A percentile compares a stretch with the other conserved stretches of the same genome.
These are phyloP conservation scores for Scheffersomyces titani DNA, from an alignment of 1,139 yeast genomes.

Conservation along the genomic window DNA sequence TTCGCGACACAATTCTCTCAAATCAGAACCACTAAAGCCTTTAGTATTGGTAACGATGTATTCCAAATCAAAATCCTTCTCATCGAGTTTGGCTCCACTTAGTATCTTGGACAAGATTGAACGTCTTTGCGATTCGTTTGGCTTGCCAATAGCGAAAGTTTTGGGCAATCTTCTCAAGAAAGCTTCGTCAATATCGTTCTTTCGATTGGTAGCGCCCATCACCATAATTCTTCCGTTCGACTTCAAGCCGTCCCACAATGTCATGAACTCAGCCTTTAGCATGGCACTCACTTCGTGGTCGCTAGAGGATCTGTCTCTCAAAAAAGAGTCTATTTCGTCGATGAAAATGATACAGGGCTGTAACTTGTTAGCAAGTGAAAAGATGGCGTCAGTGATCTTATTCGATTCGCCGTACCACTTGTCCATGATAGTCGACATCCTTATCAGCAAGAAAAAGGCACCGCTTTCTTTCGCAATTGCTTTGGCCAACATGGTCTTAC, in stretches of 20 bases:
- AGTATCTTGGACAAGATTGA: slow-evolving; percentile 70
- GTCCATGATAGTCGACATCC: slow-evolving; percentile 95
- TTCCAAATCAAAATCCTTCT: slow-evolving; percentile 58
- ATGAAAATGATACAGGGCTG: slow-evolving; percentile 95
- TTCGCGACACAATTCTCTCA: slow-evolving; percentile 87
- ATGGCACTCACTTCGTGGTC: slow-evolving; percentile 97
- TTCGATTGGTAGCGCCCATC: slow-evolving; percentile 94
- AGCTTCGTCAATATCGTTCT: slow-evolving; percentile 89
- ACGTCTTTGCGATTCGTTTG: slow-evolving; percentile 66
- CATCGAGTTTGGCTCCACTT: slow-evolving; percentile 61
- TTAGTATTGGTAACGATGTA: slow-evolving; percentile 62
- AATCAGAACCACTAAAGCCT: slow-evolving; percentile 88
- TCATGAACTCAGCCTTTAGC: slow-evolving; percentile 96
- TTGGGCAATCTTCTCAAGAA: slow-evolving; percentile 93
- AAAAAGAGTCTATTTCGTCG: slow-evolving; percentile 93
- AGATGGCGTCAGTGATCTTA: slow-evolving; percentile 90
- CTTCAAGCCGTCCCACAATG: slow-evolving; percentile 92
- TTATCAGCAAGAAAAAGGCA: slow-evolving; percentile 86
- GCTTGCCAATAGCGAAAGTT: slow-evolving; percentile 77
- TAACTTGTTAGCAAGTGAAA: slow-evolving; percentile 83
- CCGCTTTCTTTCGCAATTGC: slow-evolving; percentile 92
- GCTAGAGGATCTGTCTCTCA: slow-evolving; percentile 78
- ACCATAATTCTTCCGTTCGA: slow-evolving; percentile 79
- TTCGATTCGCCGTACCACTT: slow-evolving; percentile 98
- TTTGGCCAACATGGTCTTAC: slow-evolving; percentile 95